These are phyloP conservation scores for Talaromyces sp. DNA, from an alignment of 2,329 filamentous ascomycete genomes.

Conservation along the genomic window DNA sequence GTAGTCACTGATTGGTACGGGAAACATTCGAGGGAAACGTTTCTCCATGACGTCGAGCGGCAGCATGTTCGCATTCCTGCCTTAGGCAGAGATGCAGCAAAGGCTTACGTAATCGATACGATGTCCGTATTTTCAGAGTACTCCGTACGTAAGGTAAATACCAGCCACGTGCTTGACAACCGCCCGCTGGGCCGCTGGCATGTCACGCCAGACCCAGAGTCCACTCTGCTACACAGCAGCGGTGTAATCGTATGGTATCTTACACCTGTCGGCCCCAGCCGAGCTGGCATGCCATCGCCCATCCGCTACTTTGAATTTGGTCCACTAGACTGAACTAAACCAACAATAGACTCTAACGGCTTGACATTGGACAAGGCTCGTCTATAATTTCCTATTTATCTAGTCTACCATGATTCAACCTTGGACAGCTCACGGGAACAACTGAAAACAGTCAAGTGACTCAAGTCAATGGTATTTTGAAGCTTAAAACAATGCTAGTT, in stretches of 20 bases:
- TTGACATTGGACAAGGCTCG: too few species aligned
- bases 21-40: conserved; percentile 2
- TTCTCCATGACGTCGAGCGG: conserved; percentile 9
- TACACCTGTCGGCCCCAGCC: background rate
- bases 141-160: background rate
- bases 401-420: background rate
- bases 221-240: too few species aligned
- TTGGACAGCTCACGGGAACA: background rate
- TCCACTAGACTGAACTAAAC: background rate
- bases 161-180: background rate
- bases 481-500: background rate
- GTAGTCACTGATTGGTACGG: conserved; percentile 4
- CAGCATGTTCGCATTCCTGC: background rate
- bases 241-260: background rate
- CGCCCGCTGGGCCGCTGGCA: too few species aligned
- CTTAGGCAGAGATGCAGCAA: background rate
- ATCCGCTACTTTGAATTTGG: background rate
- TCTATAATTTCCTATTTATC: background rate
- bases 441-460: background rate
- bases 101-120: background rate
- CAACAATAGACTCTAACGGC: background rate
- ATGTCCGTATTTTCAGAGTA: background rate
- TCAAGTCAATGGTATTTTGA: background rate
- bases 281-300: too few species aligned
- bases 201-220: too few species aligned